These are phyloP conservation scores for Podila verticillata DNA, from an alignment of 192 early-diverging fungal species.

Conservation along the genomic window DNA sequence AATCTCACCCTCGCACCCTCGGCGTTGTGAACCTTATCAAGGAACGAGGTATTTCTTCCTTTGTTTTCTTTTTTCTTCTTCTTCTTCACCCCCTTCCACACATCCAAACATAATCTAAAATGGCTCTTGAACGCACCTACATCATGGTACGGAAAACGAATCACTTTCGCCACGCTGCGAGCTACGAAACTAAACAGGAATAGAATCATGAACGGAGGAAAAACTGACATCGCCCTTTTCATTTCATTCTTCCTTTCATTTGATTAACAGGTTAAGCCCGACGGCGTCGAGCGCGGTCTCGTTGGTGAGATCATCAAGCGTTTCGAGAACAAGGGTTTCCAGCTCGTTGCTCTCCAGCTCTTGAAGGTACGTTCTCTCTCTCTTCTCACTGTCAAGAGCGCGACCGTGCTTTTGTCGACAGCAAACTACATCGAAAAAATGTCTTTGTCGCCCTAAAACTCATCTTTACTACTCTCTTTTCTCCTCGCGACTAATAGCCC, in stretches of 20 bases:
- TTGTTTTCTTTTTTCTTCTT: constrained; percentile 28
- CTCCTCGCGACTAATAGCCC: constrained; percentile 41
- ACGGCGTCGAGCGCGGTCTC: constrained; percentile 88
- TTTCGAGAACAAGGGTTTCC: constrained; percentile 92
- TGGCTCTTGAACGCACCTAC: constrained; percentile 46
- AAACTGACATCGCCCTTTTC: not conserved
- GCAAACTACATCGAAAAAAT: no score
- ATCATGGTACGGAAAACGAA: constrained; percentile 35
- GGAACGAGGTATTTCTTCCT: constrained; percentile 8
- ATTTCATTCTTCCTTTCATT: not conserved
- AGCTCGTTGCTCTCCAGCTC: constrained; percentile 88
- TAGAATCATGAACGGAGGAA: not conserved
- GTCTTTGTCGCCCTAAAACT: not conserved
- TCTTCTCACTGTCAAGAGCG: no score
- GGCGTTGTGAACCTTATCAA: no score
- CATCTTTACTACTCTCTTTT: constrained; percentile 4
- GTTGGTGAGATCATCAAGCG: constrained; percentile 87
- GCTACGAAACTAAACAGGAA: not conserved
- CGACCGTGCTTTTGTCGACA: no score
- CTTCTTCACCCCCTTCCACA: constrained; percentile 19
- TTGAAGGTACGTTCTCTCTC: constrained; percentile 49
- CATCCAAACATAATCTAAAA: constrained; percentile 24
- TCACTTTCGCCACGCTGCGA: not conserved
- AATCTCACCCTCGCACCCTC: no score
- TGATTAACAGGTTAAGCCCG: constrained; percentile 73